These are phyloP conservation scores for Cyclocybe aegerita DNA, from an alignment of 768 basidiomycete species.

Conservation along the genomic window DNA sequence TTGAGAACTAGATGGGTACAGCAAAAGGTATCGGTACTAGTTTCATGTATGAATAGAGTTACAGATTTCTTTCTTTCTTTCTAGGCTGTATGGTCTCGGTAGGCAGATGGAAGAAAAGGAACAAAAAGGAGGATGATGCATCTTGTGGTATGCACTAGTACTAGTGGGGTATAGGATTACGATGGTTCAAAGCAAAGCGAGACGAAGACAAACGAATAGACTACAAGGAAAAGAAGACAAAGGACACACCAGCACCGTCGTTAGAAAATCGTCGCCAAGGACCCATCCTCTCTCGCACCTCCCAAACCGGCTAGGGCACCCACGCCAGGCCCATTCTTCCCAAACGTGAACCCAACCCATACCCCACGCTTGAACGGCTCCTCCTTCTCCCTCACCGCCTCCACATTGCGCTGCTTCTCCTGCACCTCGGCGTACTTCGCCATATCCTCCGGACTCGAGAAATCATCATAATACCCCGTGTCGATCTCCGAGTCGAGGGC, in stretches of 20 bases:
- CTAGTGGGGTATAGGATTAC: no score
- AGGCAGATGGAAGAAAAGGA: no score
- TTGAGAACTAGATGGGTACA: no score
- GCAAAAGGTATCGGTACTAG: no score
- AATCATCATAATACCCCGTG: slow-evolving; percentile 94
- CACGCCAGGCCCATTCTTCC: slow-evolving; percentile 76
- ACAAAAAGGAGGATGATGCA: no score
- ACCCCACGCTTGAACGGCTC: slow-evolving; percentile 71
- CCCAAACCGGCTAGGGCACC: slow-evolving; percentile 38
- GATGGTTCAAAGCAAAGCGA: no score
- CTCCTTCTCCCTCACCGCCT: slow-evolving; percentile 86
- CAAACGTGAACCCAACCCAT: slow-evolving; percentile 92
- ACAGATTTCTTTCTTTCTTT: no score
- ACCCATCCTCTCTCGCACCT: slow-evolving; percentile 41
- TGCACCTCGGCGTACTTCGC: slow-evolving; percentile 98
- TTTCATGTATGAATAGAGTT: no score
- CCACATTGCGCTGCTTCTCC: slow-evolving; percentile 96
- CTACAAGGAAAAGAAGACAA: neutral
- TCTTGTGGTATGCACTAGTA: no score
- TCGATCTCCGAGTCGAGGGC: slow-evolving; percentile 93
- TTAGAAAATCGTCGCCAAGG: slow-evolving; percentile 63
- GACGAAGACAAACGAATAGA: no score
- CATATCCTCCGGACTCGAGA: slow-evolving; percentile 89
- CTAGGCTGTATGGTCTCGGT: no score
- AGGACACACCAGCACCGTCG: neutral